Evolutionary conservation across 306 rosid species (phyloP).

Genomic region (Albizia julibrissin): DNA sequence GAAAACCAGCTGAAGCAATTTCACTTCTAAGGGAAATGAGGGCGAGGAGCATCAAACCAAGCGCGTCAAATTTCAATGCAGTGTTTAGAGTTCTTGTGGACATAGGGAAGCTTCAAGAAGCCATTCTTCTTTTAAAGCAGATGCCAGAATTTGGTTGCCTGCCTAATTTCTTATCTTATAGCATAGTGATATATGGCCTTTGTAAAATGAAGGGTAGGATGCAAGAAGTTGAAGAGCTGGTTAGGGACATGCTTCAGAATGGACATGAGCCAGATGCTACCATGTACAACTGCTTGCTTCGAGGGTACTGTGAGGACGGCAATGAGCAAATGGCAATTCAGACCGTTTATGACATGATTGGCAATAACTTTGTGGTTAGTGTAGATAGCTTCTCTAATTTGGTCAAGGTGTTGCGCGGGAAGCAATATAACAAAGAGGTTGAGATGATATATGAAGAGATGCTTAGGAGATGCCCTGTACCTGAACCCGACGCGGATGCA

Average conservation of each 20-base stretch:
- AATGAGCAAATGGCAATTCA: constrained; percentile 41
- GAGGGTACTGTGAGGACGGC: constrained; percentile 43
- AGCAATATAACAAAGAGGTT: constrained; percentile 40
- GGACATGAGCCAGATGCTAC: constrained; percentile 45
- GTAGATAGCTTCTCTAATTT: constrained; percentile 43
- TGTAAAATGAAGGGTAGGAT: constrained; percentile 47
- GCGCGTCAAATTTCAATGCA: constrained; percentile 49
- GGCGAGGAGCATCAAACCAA: constrained; percentile 41
- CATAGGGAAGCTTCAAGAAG: constrained; percentile 42
- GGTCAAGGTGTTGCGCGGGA: constrained; percentile 33
- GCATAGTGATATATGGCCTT: constrained; percentile 41
- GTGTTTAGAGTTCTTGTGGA: constrained; percentile 49
- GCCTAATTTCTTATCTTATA: constrained; percentile 54
- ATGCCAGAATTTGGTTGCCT: constrained; percentile 52
- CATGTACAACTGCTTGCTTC: constrained; percentile 43
- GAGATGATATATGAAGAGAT: constrained; percentile 41
- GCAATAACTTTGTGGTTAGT: constrained; percentile 34
- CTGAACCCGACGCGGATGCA: constrained; percentile 26
- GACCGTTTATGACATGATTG: constrained; percentile 40
- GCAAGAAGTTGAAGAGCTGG: constrained; percentile 48
- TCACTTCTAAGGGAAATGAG: constrained; percentile 54
- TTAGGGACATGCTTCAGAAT: constrained; percentile 43
- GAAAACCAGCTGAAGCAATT: constrained; percentile 47
- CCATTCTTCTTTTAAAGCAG: constrained; percentile 47
- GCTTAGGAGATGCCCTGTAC: constrained; percentile 29